A percentile compares a stretch with the other conserved stretches of the same genome.
Conservation (phyloP, 1,139 yeast species). For the Blastobotrys capitulatus region DNA sequence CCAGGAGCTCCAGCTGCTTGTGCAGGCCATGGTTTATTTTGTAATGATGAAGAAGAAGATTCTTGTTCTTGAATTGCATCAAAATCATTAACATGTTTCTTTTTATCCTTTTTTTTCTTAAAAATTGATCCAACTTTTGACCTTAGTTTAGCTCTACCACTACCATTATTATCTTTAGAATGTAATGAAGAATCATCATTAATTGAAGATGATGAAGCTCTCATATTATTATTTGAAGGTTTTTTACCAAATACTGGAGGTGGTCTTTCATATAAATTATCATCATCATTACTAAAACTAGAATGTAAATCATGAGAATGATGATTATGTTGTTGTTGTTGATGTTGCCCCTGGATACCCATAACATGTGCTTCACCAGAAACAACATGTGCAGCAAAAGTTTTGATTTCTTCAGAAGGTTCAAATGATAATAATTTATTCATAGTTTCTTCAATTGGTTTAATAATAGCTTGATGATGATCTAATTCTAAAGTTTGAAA, state of each 20-base stretch:
- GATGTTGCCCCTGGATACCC: conserved; percentile 3
- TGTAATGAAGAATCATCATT: conserved; percentile 12
- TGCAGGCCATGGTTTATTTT: neutral
- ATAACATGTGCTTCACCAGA: conserved; percentile 18
- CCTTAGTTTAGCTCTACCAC: conserved; percentile 42
- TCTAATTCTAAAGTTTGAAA: conserved; percentile 54
- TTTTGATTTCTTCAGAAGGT: conserved; percentile 51
- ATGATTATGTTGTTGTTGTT: neutral
- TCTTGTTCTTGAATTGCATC: conserved; percentile 3
- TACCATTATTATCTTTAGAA: conserved; percentile 13
- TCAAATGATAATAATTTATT: conserved; percentile 58
- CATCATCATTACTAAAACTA: neutral
- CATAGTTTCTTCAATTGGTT: conserved; percentile 56
- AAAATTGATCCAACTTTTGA: conserved; percentile 84
- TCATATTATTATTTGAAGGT: neutral
- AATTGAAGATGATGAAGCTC: neutral
- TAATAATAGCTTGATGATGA: conserved; percentile 29
- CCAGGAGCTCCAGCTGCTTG: conserved; percentile 3
- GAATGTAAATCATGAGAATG: neutral
- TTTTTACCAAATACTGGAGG: neutral
- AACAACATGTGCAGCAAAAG: conserved; percentile 47
- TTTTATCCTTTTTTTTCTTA: conserved; percentile 27
- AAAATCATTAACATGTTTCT: conserved; percentile 1
- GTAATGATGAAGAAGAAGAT: neutral
- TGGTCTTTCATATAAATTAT: conserved; percentile 3